Evolutionary conservation across 352 stramenopile genomes (phyloP).

Genomic region (Globisporangium mamillatum): DNA sequence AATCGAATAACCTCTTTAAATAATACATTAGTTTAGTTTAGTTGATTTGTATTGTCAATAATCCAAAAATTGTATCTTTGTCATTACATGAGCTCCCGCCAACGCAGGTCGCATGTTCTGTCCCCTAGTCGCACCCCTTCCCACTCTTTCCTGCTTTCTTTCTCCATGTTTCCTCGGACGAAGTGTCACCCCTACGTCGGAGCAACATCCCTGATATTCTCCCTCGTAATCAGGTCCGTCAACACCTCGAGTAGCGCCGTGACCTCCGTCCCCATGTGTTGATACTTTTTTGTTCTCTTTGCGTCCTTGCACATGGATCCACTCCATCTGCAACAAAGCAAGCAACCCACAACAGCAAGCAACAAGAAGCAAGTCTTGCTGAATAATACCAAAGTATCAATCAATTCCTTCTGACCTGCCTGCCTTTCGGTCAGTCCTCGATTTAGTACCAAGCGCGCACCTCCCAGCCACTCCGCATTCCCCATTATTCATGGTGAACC

Average conservation of each 20-base stretch:
- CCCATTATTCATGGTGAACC: conserved; percentile 38
- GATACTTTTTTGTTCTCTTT: not conserved
- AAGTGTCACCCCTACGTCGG: not conserved
- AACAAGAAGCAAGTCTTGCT: not conserved
- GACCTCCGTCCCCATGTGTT: conserved; percentile 2
- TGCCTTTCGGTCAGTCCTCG: not conserved
- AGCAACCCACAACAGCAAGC: not conserved
- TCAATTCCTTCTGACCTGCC: not conserved
- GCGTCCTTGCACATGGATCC: conserved; percentile 5
- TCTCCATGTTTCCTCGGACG: not conserved
- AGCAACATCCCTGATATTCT: not conserved
- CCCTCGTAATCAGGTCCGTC: not conserved
- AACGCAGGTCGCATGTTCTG: not conserved
- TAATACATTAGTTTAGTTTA: not conserved
- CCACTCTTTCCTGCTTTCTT: conserved; percentile 1
- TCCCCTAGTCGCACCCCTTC: not conserved
- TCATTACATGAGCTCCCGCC: not conserved
- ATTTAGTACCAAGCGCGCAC: conserved; percentile 6
- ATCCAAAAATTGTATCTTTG: not conserved
- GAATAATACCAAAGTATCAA: conserved; percentile 6
- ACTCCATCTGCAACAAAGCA: not conserved
- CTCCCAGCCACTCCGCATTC: not conserved
- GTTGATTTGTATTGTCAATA: not conserved
- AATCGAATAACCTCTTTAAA: not conserved
- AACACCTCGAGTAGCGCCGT: not conserved